Conservation (phyloP, 345 rosid species). For the Geranium brycei region DNA sequence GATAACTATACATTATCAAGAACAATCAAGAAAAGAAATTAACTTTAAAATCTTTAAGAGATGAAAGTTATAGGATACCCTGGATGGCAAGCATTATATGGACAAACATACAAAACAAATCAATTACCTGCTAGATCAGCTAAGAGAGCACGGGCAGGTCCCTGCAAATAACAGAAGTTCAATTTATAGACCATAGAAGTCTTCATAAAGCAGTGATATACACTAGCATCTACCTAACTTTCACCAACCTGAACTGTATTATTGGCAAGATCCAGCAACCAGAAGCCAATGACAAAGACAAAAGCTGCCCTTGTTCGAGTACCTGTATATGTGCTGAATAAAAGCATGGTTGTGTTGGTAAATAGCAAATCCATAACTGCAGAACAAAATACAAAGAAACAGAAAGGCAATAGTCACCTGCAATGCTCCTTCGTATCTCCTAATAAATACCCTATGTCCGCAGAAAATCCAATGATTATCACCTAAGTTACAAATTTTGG, state of each 20-base stretch:
- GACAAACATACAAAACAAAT: neutral
- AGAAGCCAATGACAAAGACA: constrained; percentile 81
- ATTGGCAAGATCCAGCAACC: constrained; percentile 98
- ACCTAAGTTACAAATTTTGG: constrained; percentile 65
- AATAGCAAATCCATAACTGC: neutral
- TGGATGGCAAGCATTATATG: neutral
- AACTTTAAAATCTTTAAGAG: neutral
- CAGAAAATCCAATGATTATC: constrained; percentile 92
- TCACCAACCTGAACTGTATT: constrained; percentile 77
- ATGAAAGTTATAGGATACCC: neutral
- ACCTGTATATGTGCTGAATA: constrained; percentile 74
- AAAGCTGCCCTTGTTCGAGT: constrained; percentile 74
- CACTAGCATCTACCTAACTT: neutral
- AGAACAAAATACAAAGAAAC: constrained; percentile 12
- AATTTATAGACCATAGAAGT: neutral
- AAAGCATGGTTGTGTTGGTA: constrained; percentile 4
- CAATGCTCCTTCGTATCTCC: constrained; percentile 88
- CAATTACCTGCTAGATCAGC: constrained; percentile 75
- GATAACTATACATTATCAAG: neutral
- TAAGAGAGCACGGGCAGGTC: constrained; percentile 97
- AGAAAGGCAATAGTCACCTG: constrained; percentile 37
- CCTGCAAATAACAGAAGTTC: constrained; percentile 31
- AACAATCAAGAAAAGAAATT: neutral
- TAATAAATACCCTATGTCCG: constrained; percentile 83
- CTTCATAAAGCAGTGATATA: neutral